Conservation (phyloP, 1,139 yeast species). For the Wickerhamomyces sp. region DNA sequence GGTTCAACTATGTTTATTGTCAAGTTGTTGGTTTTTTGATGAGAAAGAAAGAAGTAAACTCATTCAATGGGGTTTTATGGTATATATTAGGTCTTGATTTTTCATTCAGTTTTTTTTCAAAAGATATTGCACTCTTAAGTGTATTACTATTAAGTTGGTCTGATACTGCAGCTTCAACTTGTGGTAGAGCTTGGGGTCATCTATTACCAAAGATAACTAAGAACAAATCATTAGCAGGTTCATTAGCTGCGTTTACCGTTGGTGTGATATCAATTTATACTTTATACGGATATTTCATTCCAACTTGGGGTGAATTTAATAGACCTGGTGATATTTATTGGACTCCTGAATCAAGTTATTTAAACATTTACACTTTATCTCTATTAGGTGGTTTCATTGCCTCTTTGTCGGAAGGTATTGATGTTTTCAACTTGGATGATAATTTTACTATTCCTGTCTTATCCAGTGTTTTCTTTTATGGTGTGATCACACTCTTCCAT, state of each 20-base stretch:
- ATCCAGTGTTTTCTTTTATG: constrained; percentile 59
- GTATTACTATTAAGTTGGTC: constrained; percentile 89
- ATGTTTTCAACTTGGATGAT: constrained; percentile 74
- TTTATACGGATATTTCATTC: constrained; percentile 70
- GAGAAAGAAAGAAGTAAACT: constrained; percentile 71
- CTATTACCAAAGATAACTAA: constrained; percentile 72
- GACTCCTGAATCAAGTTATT: constrained; percentile 53
- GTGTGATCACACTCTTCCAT: constrained; percentile 34
- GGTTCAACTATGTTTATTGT: constrained; percentile 62
- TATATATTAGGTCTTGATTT: constrained; percentile 72
- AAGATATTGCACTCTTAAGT: constrained; percentile 75
- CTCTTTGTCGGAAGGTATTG: constrained; percentile 79
- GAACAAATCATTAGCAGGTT: constrained; percentile 84
- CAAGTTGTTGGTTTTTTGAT: constrained; percentile 69
- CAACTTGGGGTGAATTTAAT: constrained; percentile 48
- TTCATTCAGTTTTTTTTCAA: constrained; percentile 66
- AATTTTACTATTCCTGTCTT: constrained; percentile 90
- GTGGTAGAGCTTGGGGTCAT: constrained; percentile 81
- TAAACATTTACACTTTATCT: constrained; percentile 50
- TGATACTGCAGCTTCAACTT: constrained; percentile 93
- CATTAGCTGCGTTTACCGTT: constrained; percentile 74
- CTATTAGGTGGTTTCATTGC: constrained; percentile 74
- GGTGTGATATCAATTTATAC: constrained; percentile 64
- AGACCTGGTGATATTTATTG: constrained; percentile 54
- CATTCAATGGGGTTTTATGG: constrained; percentile 81